Percentiles rank a stretch among this genome's conserved stretches.
Evolutionary conservation across 352 stramenopile species (phyloP).

Genomic region (Lagenidium giganteum): DNA sequence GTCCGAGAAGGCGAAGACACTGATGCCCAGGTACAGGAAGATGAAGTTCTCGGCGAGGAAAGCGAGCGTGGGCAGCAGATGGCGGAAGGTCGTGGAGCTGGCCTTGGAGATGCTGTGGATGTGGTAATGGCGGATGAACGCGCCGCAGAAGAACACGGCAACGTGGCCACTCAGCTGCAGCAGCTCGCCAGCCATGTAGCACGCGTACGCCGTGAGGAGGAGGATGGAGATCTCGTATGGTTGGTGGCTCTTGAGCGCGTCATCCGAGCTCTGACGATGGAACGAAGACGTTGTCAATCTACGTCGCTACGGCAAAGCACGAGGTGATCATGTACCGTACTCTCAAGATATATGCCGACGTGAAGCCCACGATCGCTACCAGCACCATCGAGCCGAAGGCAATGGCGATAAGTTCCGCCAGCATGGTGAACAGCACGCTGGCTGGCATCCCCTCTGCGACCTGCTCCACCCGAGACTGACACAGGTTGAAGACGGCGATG

Average conservation of each 20-base stretch:
- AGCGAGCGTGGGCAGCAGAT: conserved; percentile 51
- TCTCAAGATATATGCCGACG: conserved; percentile 40
- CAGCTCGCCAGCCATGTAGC: conserved; percentile 64
- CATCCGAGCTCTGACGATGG: conserved; percentile 21
- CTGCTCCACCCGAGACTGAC: conserved; percentile 22
- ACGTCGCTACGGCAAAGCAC: no score
- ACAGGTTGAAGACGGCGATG: conserved; percentile 23
- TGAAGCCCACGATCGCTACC: conserved; percentile 32
- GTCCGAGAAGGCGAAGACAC: conserved; percentile 44
- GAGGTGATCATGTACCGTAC: no score
- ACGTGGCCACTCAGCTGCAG: conserved; percentile 83
- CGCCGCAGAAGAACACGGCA: conserved; percentile 88
- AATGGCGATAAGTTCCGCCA: conserved; percentile 20
- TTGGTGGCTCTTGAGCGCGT: conserved; percentile 38
- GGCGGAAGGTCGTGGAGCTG: conserved; percentile 51
- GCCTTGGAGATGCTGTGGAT: conserved; percentile 61
- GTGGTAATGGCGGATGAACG: conserved; percentile 74
- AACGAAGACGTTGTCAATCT: not conserved
- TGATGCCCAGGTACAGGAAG: conserved; percentile 61
- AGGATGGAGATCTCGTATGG: conserved; percentile 66
- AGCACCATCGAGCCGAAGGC: conserved; percentile 35
- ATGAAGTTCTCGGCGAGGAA: conserved; percentile 76
- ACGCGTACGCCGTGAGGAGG: conserved; percentile 66
- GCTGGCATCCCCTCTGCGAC: conserved; percentile 20
- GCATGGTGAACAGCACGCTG: conserved; percentile 8